Conservation (phyloP, 352 stramenopile species). For the Blastocystis sp. region DNA sequence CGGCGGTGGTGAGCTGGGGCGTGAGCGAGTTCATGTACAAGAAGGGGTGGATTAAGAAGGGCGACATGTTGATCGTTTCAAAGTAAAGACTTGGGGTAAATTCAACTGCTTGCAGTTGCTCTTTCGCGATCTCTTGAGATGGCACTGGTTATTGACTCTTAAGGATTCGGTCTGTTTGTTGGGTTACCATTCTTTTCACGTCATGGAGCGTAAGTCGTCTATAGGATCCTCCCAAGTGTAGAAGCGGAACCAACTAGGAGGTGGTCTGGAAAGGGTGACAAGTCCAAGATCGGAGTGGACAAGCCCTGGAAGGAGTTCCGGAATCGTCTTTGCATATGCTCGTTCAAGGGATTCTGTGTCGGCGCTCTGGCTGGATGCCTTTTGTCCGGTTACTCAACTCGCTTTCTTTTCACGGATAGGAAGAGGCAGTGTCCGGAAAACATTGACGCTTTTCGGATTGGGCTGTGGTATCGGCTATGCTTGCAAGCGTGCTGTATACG, state of each 20-base stretch:
- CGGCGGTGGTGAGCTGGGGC: conserved; percentile 33
- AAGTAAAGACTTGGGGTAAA: conserved; percentile 40
- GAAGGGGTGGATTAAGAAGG: conserved; percentile 65
- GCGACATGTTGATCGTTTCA: conserved; percentile 53
- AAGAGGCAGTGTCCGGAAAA: neutral
- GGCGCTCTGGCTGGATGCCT: neutral
- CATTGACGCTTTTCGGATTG: conserved; percentile 18
- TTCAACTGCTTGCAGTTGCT: conserved; percentile 27
- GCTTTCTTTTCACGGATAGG: neutral
- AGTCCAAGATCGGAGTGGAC: neutral
- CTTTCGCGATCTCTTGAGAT: conserved; percentile 47
- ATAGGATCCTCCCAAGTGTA: neutral
- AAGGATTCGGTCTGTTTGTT: conserved; percentile 49
- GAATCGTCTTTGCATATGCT: neutral
- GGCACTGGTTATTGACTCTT: conserved; percentile 15
- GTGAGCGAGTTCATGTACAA: conserved; percentile 61
- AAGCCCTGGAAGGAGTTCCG: neutral
- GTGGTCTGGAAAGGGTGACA: neutral
- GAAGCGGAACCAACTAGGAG: neutral
- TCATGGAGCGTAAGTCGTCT: neutral
- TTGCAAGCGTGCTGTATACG: neutral
- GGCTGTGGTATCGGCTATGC: conserved; percentile 10
- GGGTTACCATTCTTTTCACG: neutral
- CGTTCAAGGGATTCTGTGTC: neutral
- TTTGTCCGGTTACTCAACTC: neutral